Evolutionary conservation across 148 eudicot species (phyloP).

Genomic region (Fagopyrum homotropicum): DNA sequence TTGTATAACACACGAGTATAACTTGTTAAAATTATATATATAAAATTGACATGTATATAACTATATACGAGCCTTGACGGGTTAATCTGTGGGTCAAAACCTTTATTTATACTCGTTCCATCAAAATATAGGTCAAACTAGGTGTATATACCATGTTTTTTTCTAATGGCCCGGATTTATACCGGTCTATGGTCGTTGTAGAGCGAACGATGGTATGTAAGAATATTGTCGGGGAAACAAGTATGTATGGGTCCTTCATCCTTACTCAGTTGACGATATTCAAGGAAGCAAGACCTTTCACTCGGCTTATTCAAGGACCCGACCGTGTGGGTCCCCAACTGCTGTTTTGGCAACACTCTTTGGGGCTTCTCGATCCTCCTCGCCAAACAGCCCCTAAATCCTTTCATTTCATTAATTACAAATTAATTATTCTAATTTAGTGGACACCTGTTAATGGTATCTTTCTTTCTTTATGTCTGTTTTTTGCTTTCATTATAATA

Average conservation of each 20-base stretch:
- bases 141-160: too few relatives aligned
- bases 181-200: too few relatives aligned
- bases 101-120: too few relatives aligned
- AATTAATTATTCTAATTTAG: background rate
- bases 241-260: background rate
- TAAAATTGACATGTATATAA: too few relatives aligned
- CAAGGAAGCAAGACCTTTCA: background rate
- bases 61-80: too few relatives aligned
- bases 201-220: too few relatives aligned
- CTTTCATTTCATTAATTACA: background rate
- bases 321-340: background rate
- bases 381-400: background rate
- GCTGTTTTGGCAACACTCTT: background rate
- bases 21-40: too few relatives aligned
- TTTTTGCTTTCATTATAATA: background rate
- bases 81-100: too few relatives aligned
- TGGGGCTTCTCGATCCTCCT: background rate
- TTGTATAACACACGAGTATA: too few relatives aligned
- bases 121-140: too few relatives aligned
- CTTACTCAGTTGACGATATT: background rate
- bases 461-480: background rate
- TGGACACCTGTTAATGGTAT: background rate
- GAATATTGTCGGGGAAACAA: too few relatives aligned
- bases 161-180: too few relatives aligned
- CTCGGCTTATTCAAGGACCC: background rate